phyloP scores from a whole-genome alignment of 805 yeast species.

The Lachancea lanzarotensis region DNA sequence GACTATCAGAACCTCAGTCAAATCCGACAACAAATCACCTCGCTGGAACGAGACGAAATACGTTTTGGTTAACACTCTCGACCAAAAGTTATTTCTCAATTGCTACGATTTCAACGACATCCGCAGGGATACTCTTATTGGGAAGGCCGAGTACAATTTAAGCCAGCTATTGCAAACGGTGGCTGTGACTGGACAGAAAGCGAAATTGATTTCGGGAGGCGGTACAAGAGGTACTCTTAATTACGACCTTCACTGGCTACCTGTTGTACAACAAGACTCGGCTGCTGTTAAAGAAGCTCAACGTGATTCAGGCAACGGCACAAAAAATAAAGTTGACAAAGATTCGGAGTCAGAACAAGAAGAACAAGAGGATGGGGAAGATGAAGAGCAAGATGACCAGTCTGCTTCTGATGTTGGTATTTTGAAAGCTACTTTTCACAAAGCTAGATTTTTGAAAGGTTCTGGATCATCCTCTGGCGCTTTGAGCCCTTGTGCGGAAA shows the following conservation, averaged over 20 bases:
- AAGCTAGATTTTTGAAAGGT: constrained; percentile 52
- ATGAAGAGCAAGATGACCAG: constrained; percentile 24
- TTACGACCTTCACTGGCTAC: constrained; percentile 46
- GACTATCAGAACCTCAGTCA: constrained; percentile 45
- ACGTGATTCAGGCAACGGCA: constrained; percentile 10
- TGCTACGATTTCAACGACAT: constrained; percentile 51
- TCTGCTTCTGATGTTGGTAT: constrained; percentile 70
- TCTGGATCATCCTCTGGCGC: constrained; percentile 41
- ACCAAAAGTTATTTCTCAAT: constrained; percentile 50
- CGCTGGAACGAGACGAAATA: constrained; percentile 61
- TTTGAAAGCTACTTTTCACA: constrained; percentile 54
- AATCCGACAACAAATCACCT: constrained; percentile 50
- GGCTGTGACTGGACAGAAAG: constrained; percentile 18
- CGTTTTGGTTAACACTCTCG: constrained; percentile 49
- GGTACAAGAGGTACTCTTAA: constrained; percentile 52
- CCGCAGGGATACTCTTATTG: constrained; percentile 48
- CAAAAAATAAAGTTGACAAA: constrained; percentile 21
- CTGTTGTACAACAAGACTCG: constrained; percentile 18
- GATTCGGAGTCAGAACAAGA: constrained; percentile 15
- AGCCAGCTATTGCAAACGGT: constrained; percentile 52
- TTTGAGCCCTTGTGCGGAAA: constrained; percentile 59
- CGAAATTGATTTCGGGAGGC: constrained; percentile 35
- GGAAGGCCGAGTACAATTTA: constrained; percentile 48
- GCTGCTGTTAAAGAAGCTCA: constrained; percentile 19
- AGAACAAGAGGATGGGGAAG: constrained; percentile 21